These are phyloP conservation scores for Trypanosoma theileri DNA, from an alignment of 208 protist genomes.

Conservation along the genomic window DNA sequence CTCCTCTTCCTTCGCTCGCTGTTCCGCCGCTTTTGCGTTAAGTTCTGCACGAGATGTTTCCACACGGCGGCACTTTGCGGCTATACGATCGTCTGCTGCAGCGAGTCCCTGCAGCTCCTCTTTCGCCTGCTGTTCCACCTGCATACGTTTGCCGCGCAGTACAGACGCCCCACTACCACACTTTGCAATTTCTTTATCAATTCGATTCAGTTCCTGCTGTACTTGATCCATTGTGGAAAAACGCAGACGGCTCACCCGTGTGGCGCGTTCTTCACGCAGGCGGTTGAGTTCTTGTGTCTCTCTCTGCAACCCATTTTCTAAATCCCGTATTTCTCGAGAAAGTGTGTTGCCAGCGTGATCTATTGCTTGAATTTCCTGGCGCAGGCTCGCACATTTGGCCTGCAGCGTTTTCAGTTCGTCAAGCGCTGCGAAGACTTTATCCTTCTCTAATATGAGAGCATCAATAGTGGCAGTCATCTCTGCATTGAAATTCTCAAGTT, in stretches of 20 bases:
- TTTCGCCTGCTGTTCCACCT: background rate
- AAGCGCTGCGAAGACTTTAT: conserved; percentile 7
- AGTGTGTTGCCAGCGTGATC: conserved; percentile 12
- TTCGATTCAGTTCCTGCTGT: conserved; percentile 12
- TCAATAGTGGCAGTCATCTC: conserved; percentile 24
- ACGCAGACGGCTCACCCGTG: conserved; percentile 13
- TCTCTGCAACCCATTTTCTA: conserved; percentile 12
- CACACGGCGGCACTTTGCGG: background rate
- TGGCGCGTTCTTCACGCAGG: conserved; percentile 14
- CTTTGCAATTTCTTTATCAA: conserved; percentile 5
- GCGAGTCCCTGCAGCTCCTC: background rate
- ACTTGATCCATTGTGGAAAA: conserved; percentile 24
- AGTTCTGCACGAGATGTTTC: background rate
- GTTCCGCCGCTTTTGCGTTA: background rate
- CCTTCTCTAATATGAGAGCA: conserved; percentile 2
- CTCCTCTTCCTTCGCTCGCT: background rate
- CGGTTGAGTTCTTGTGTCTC: conserved; percentile 29
- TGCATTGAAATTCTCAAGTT: conserved; percentile 5
- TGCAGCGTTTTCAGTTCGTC: conserved; percentile 7
- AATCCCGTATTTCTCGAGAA: conserved; percentile 8
- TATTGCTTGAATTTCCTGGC: conserved; percentile 14
- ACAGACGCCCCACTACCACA: background rate
- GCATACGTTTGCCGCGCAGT: background rate
- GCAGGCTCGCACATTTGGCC: background rate
- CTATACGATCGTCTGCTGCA: conserved; percentile 10